Percentiles rank a stretch among this genome's conserved stretches.
These are phyloP conservation scores for Lecanicillium sp. DNA, from an alignment of 2,329 filamentous ascomycete species.

Conservation along the genomic window DNA sequence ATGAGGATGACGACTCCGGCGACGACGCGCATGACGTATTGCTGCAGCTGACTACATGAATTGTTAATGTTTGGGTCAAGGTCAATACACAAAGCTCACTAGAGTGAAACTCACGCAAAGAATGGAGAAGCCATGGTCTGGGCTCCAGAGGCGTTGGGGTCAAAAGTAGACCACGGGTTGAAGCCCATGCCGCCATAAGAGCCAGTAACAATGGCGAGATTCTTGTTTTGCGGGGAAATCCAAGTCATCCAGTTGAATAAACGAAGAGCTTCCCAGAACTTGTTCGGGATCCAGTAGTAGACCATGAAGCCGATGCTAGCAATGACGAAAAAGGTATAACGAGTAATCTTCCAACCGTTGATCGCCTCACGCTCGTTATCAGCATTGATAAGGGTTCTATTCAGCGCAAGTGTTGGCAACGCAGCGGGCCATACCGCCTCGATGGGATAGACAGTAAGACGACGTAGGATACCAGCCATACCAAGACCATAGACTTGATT, in stretches of 20 bases:
- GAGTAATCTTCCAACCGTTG: conserved; percentile 35
- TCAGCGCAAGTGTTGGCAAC: conserved; percentile 24
- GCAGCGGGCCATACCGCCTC: conserved; percentile 24
- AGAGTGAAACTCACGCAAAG: conserved; percentile 18
- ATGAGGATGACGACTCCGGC: conserved; percentile 30
- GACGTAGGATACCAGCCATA: conserved; percentile 22
- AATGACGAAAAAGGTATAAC: conserved; percentile 34
- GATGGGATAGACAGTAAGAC: conserved; percentile 25
- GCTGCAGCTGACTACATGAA: conserved; percentile 19
- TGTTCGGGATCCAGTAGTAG: conserved; percentile 41
- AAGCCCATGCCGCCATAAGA: conserved; percentile 33
- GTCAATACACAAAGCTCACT: neutral
- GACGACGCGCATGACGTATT: conserved; percentile 23
- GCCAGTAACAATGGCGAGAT: conserved; percentile 34
- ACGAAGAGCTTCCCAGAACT: conserved; percentile 32
- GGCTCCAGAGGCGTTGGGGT: conserved; percentile 32
- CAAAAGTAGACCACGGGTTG: conserved; percentile 41
- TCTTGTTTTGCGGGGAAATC: conserved; percentile 37
- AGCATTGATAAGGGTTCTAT: conserved; percentile 22
- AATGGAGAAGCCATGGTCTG: conserved; percentile 28
- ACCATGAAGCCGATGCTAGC: conserved; percentile 28
- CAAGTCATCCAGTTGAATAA: conserved; percentile 43
- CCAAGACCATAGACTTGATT: conserved; percentile 25
- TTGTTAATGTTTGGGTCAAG: neutral
- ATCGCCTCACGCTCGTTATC: conserved; percentile 25